Conservation (phyloP, 768 basidiomycete genomes). For the Fibroporia radiculosa region DNA sequence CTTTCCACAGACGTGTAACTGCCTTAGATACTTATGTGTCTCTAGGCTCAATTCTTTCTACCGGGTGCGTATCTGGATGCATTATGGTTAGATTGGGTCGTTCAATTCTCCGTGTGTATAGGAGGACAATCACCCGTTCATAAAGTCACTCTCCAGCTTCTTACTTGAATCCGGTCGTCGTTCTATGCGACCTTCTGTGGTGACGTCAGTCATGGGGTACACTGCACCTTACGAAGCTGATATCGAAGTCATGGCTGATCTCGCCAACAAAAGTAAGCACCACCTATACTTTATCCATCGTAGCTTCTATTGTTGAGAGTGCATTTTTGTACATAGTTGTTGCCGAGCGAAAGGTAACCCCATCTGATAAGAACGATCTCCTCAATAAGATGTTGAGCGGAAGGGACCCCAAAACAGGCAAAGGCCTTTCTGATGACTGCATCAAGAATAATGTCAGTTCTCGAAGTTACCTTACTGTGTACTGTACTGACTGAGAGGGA, state of each 20-base stretch:
- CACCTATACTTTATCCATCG: too few species aligned
- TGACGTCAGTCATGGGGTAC: constrained; percentile 29
- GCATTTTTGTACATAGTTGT: constrained; percentile 24
- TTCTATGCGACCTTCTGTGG: constrained; percentile 26
- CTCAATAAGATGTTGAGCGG: constrained; percentile 39
- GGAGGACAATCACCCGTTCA: constrained; percentile 31
- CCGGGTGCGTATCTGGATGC: constrained; percentile 21
- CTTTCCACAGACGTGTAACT: background rate
- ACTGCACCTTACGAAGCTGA: constrained; percentile 34
- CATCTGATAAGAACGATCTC: constrained; percentile 34
- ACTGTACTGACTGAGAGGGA: background rate
- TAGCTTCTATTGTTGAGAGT: background rate
- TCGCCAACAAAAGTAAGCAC: constrained; percentile 32
- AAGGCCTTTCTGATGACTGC: constrained; percentile 31
- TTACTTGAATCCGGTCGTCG: constrained; percentile 31
- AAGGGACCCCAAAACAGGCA: constrained; percentile 37
- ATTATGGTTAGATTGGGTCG: constrained; percentile 19
- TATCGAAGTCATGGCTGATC: constrained; percentile 31
- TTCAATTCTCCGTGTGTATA: constrained; percentile 3
- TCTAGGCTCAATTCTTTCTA: constrained; percentile 41
- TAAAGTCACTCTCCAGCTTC: constrained; percentile 34
- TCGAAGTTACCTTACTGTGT: background rate
- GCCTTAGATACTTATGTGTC: background rate
- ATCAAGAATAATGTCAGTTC: constrained; percentile 34
- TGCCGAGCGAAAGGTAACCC: constrained; percentile 29